phyloP scores from a whole-genome alignment of 2,329 filamentous ascomycete species.

The Trichoderma atrobrunneum region DNA sequence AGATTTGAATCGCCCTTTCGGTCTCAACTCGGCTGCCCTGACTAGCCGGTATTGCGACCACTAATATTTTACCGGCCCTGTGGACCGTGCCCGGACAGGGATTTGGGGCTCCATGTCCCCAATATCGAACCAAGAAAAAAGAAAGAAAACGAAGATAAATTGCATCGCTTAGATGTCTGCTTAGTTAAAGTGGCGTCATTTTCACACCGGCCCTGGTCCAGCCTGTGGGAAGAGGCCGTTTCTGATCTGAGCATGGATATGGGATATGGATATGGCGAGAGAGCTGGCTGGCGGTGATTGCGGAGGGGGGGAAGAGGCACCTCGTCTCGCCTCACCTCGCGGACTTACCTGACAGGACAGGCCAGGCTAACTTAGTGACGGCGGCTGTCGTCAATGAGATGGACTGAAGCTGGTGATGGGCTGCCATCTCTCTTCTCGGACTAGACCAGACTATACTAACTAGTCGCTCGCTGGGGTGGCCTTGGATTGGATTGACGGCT shows the following conservation, averaged over 20 bases:
- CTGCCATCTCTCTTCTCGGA: neutral
- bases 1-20: conserved; percentile 1
- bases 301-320: neutral
- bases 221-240: conserved; percentile 6
- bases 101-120: neutral
- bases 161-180: conserved; percentile 14
- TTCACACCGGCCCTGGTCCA: neutral
- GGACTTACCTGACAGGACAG: neutral
- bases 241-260: conserved; percentile 18
- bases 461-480: neutral
- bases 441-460: neutral
- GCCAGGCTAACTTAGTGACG: neutral
- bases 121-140: conserved; percentile 10
- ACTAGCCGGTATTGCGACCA: conserved; percentile 13
- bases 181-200: conserved; percentile 18
- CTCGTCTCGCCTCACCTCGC: neutral
- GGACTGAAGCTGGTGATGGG: neutral
- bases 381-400: no score
- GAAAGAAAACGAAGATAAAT: conserved; percentile 12
- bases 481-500: neutral
- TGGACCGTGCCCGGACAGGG: conserved; percentile 14
- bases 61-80: conserved; percentile 7
- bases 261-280: neutral
- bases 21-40: conserved; percentile 18
- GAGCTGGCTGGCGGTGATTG: neutral